Evolutionary conservation across 2,329 filamentous ascomycete genomes (phyloP).

Genomic region (Mycosphaerelloides madeirae): DNA sequence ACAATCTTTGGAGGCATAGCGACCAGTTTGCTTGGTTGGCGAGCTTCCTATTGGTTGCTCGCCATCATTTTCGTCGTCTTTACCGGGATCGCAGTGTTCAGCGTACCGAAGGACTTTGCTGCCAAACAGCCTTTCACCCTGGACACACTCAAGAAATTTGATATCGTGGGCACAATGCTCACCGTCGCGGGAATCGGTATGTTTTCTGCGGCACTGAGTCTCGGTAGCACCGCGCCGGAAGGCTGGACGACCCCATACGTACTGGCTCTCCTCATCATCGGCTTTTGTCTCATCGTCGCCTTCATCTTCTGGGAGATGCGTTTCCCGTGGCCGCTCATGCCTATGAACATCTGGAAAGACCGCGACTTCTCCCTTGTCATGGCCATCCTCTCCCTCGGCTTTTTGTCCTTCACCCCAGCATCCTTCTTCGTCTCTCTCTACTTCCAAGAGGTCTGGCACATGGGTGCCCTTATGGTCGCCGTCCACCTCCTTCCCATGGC

Average conservation of each 20-base stretch:
- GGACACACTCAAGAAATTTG: slow-evolving; percentile 54
- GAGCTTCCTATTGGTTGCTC: slow-evolving; percentile 58
- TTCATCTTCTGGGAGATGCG: slow-evolving; percentile 62
- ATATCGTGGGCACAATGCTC: slow-evolving; percentile 56
- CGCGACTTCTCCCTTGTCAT: slow-evolving; percentile 61
- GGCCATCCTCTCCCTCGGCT: slow-evolving; percentile 54
- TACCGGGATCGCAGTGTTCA: slow-evolving; percentile 55
- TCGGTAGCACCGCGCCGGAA: slow-evolving; percentile 52
- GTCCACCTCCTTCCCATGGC: slow-evolving; percentile 63
- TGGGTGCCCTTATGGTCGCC: slow-evolving; percentile 55
- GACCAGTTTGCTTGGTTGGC: slow-evolving; percentile 58
- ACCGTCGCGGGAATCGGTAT: slow-evolving; percentile 62
- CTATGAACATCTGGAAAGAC: slow-evolving; percentile 58
- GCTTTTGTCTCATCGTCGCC: slow-evolving; percentile 49
- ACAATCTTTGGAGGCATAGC: slow-evolving; percentile 60
- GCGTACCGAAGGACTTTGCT: slow-evolving; percentile 54
- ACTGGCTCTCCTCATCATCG: slow-evolving; percentile 58
- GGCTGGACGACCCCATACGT: slow-evolving; percentile 62
- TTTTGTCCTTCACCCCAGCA: slow-evolving; percentile 52
- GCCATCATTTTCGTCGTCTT: slow-evolving; percentile 60
- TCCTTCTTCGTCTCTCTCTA: slow-evolving; percentile 54
- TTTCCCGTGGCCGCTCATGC: slow-evolving; percentile 41
- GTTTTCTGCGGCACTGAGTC: slow-evolving; percentile 57
- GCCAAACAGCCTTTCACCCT: slow-evolving; percentile 42
- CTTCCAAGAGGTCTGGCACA: slow-evolving; percentile 54